Base-by-base conservation (phyloP, 2,329 filamentous ascomycete species). In the Zymoseptoria passerinii region DNA sequence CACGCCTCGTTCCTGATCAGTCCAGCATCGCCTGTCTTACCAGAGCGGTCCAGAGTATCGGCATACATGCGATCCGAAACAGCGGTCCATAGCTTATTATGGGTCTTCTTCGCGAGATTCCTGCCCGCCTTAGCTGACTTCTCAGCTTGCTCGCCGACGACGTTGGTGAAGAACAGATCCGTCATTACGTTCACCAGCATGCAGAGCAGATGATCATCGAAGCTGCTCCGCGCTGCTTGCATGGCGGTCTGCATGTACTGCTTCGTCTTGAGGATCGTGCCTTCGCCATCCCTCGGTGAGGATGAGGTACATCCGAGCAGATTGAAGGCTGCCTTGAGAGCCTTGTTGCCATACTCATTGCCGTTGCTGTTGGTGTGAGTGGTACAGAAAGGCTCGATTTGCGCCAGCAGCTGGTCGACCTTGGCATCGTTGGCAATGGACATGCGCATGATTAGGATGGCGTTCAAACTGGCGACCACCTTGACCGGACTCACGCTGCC, bases 181-280 rank as follows among this genome's bases (percentile, higher is more conserved):
- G 88, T 87, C 88, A 96, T 95, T 63, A 94, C 86, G 65, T 86
- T 91, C 59, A 96, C 82, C 5, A 88, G 86, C 63, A 96, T 88
- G 52, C 86, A 86, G n/a, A 91, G 81, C 56, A 92, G 87, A 63
- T 95, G 88, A 28, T 83, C 83, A 70, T 96, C 96, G 56, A 80
- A 79, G 8, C 87, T 85, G 7, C 78, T 77, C 63, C 87, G 86
- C 10, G 89, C 86, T 2, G 84, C 83, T 48, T 81, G 80, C 49
- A 96, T 80, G 1, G 90, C 88, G 48, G 81, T 79, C 61, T 89
- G 85, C 56, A 96, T 86, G 67, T 87, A 84, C 48, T 86, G 82
- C 73, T 96, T 96, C 57, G 88, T 86, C 61, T 87, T 83, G 59
- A 89, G 85, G 61, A 94, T 87, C n/a, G 66, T 54, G 75, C 82